Evolutionary conservation across 2,329 filamentous ascomycete genomes (phyloP).

Genomic region (Epichloe gansuensis): DNA sequence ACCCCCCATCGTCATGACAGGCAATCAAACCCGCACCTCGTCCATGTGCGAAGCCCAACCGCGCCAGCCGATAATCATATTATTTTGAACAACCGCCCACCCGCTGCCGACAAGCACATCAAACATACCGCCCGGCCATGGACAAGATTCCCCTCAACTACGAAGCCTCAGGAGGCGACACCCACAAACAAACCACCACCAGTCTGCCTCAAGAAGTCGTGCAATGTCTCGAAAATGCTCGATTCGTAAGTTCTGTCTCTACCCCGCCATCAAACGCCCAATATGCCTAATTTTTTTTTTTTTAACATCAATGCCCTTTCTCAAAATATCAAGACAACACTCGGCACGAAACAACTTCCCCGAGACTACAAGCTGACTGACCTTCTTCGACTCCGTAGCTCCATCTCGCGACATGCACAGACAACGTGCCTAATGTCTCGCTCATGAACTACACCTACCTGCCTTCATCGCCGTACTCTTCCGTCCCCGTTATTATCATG

Average conservation of each 20-base stretch:
- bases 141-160: slow-evolving; percentile 60
- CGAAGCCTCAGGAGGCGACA: slow-evolving; percentile 61
- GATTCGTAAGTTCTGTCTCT: slow-evolving; percentile 54
- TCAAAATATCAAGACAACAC: no score
- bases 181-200: slow-evolving; percentile 54
- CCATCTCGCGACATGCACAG: slow-evolving; percentile 81
- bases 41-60: background rate
- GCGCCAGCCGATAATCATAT: background rate
- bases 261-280: background rate
- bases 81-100: background rate
- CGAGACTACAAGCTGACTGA: background rate
- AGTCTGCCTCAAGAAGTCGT: slow-evolving; percentile 74
- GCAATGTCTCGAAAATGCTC: slow-evolving; percentile 83
- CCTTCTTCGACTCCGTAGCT: slow-evolving; percentile 42
- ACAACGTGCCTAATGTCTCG: slow-evolving; percentile 78
- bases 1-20: no score
- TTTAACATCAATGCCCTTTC: no score
- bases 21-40: no score
- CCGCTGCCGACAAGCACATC: background rate
- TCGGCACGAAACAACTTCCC: no score
- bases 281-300: background rate
- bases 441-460: slow-evolving; percentile 99
- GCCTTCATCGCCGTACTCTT: slow-evolving; percentile 56
- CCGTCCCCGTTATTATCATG: slow-evolving; percentile 81
- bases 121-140: slow-evolving; percentile 21